phyloP scores from a whole-genome alignment of 2,329 filamentous ascomycete genomes.

The Pezicula radicicola region DNA sequence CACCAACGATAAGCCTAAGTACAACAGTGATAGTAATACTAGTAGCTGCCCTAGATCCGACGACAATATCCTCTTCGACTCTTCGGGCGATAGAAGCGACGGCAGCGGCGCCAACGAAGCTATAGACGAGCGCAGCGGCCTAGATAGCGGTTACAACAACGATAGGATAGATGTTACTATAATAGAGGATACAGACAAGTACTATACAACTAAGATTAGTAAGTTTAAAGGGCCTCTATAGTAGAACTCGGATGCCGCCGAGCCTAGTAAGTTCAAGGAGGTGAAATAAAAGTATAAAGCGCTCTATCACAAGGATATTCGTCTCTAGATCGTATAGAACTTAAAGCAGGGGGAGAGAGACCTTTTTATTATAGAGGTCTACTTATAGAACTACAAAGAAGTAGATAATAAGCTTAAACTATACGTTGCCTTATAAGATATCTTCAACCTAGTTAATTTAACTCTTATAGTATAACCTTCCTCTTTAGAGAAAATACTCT shows the following conservation, averaged over 20 bases:
- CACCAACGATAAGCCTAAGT: too few species aligned
- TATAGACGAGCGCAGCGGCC: not conserved
- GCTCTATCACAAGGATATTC: constrained; percentile 19
- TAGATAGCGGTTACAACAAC: constrained; percentile 9
- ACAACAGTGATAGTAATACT: too few species aligned
- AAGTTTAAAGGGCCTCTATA: constrained; percentile 4
- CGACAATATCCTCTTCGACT: not conserved
- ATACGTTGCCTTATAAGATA: constrained; percentile 7
- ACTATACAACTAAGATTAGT: constrained; percentile 6
- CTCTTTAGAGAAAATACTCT: constrained; percentile 5
- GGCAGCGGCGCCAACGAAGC: constrained; percentile 1
- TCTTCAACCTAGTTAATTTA: constrained; percentile 14
- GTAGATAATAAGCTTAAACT: constrained; percentile 22
- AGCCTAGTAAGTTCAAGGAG: constrained; percentile 9
- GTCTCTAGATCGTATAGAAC: constrained; percentile 18
- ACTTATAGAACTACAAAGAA: constrained; percentile 17
- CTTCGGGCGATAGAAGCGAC: constrained; percentile 2
- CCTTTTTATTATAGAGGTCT: constrained; percentile 19
- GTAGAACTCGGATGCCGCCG: constrained; percentile 4
- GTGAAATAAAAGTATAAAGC: constrained; percentile 11
- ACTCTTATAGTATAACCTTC: constrained; percentile 14
- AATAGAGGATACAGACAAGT: constrained; percentile 8
- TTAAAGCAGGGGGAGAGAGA: constrained; percentile 13
- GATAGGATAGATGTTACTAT: constrained; percentile 9
- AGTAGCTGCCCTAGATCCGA: constrained; percentile 2